These are phyloP conservation scores for Colletotrichum horii DNA, from an alignment of 2,329 filamentous ascomycete species.

Conservation along the genomic window DNA sequence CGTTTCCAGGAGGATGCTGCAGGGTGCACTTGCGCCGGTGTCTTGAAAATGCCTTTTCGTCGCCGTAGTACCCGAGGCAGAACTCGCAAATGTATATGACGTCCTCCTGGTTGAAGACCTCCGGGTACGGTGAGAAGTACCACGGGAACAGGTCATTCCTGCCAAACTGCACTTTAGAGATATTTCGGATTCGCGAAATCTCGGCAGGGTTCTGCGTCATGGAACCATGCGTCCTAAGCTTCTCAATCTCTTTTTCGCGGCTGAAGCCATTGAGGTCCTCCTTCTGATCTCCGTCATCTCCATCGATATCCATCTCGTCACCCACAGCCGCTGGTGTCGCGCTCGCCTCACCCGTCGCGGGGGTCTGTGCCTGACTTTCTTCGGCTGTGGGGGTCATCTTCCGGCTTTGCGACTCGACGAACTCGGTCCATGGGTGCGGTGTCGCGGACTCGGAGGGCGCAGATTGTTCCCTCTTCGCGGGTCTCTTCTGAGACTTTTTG, in stretches of 20 bases:
- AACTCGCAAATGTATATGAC: conserved; percentile 97
- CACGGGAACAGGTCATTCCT: conserved; percentile 91
- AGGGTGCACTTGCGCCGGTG: conserved; percentile 91
- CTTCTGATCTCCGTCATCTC: conserved; percentile 49
- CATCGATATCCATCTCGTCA: conserved; percentile 62
- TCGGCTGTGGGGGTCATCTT: conserved; percentile 47
- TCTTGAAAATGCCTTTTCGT: conserved; percentile 80
- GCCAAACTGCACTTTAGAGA: conserved; percentile 94
- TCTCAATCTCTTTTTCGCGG: conserved; percentile 93
- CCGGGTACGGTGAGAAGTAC: conserved; percentile 98
- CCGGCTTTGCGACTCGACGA: conserved; percentile 51
- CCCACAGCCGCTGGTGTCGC: conserved; percentile 48
- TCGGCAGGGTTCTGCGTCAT: conserved; percentile 99
- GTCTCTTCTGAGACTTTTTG: conserved; percentile 64
- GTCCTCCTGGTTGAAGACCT: conserved; percentile 85
- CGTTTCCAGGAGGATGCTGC: conserved; percentile 93
- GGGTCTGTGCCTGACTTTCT: conserved; percentile 51
- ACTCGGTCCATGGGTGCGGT: conserved; percentile 59
- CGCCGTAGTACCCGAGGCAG: conserved; percentile 89
- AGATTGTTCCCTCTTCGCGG: conserved; percentile 60
- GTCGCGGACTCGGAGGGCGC: conserved; percentile 58
- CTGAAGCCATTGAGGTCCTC: conserved; percentile 63
- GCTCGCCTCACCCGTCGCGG: conserved; percentile 46
- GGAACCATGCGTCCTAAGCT: conserved; percentile 89
- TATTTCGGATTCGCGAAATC: conserved; percentile 92